A percentile compares a stretch with the other conserved stretches of the same genome.
Evolutionary conservation across 2,329 filamentous ascomycete species (phyloP).

Genomic region (Venturia pyrina): DNA sequence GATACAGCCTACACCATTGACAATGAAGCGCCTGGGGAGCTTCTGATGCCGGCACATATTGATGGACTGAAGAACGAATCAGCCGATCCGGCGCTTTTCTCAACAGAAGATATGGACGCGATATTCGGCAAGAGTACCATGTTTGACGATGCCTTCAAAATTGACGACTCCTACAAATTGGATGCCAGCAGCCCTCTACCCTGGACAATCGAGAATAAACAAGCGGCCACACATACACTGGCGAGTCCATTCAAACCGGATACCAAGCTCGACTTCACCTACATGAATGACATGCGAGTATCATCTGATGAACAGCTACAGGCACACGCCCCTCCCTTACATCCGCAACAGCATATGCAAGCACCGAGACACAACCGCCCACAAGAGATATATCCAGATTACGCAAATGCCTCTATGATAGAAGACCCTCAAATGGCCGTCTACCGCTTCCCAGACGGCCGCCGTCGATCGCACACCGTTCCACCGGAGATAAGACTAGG

Average conservation of each 20-base stretch:
- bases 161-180: background rate
- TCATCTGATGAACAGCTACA: background rate
- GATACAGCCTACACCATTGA: background rate
- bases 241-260: background rate
- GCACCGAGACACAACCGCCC: background rate
- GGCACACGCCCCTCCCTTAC: background rate
- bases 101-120: background rate
- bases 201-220: background rate
- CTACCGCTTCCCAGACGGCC: background rate
- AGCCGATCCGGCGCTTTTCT: background rate
- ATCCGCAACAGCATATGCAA: background rate
- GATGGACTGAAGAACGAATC: constrained; percentile 6
- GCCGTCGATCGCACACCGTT: constrained; percentile 4
- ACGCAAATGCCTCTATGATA: background rate
- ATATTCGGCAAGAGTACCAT: constrained; percentile 1
- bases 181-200: background rate
- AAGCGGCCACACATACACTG: background rate
- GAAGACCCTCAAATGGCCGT: background rate
- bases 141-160: background rate
- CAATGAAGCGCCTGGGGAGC: background rate
- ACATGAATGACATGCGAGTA: background rate
- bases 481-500: constrained; percentile 5
- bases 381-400: background rate
- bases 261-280: background rate
- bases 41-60: background rate